Percentiles rank a stretch among this genome's conserved stretches.
Conservation (phyloP, 441 rosid species). For the Viola pubescens region DNA sequence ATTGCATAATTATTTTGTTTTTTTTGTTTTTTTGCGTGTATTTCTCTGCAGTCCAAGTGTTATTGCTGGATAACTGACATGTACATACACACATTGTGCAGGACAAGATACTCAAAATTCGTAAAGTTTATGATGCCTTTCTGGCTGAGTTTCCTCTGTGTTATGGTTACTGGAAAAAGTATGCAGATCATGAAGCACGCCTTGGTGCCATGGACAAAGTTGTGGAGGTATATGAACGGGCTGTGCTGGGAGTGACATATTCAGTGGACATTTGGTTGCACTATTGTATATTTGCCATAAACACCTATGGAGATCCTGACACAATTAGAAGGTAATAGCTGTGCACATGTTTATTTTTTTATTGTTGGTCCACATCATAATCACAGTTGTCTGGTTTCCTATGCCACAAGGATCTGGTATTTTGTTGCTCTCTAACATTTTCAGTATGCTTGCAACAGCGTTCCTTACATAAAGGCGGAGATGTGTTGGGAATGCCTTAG, state of each 20-base stretch:
- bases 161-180: conserved; percentile 99
- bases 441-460: conserved; percentile 66
- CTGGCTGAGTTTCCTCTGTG: conserved; percentile 90
- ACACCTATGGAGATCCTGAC: conserved; percentile 94
- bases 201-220: conserved; percentile 88
- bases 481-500: conserved; percentile 51
- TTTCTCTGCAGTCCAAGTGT: neutral
- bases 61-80: no score
- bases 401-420: conserved; percentile 28
- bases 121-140: conserved; percentile 83
- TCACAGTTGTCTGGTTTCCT: conserved; percentile 24
- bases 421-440: conserved; percentile 52
- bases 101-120: conserved; percentile 78
- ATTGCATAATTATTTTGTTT: neutral
- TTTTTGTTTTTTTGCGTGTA: neutral
- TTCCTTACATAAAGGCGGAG: conserved; percentile 56
- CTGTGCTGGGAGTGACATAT: conserved; percentile 84
- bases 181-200: conserved; percentile 90
- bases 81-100: conserved; percentile 27
- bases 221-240: conserved; percentile 91
- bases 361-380: conserved; percentile 25
- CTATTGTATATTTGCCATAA: conserved; percentile 72
- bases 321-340: conserved; percentile 80
- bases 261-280: conserved; percentile 97
- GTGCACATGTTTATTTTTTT: conserved; percentile 14